Evolutionary conservation across 2,329 filamentous ascomycete genomes (phyloP).

Genomic region (Fusarium equiseti): DNA sequence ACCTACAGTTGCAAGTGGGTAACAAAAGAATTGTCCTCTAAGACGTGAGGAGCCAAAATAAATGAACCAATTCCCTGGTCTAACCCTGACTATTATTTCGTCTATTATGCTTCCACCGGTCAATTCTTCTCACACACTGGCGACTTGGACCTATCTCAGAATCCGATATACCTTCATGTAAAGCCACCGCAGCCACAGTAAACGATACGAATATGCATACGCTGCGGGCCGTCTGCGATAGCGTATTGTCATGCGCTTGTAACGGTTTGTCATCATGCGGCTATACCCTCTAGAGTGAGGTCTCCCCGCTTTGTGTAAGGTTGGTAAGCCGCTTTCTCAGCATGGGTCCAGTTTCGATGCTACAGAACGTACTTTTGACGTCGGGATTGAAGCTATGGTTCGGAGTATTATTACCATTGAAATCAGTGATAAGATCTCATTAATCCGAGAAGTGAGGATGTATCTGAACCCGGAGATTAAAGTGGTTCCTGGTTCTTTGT

Average conservation of each 20-base stretch:
- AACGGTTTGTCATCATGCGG: slow-evolving; percentile 34
- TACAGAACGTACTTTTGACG: neutral
- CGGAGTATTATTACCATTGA: neutral
- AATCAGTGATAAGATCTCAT: neutral
- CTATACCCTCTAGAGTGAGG: slow-evolving; percentile 4
- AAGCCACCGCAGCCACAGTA: slow-evolving; percentile 14
- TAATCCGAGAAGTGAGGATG: neutral
- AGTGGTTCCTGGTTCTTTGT: neutral
- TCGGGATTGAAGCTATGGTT: neutral
- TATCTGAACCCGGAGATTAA: neutral
- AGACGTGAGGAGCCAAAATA: too few species aligned
- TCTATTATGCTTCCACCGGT: accelerated
- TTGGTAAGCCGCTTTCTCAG: slow-evolving; percentile 34
- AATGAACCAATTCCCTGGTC: too few species aligned
- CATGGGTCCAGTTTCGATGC: neutral
- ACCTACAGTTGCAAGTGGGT: neutral
- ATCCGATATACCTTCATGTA: neutral
- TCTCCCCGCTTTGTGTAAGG: slow-evolving; percentile 6
- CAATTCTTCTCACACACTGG: neutral
- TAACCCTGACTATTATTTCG: neutral
- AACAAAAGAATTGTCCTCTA: neutral
- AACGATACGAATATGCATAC: slow-evolving; percentile 15
- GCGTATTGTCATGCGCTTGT: slow-evolving; percentile 21
- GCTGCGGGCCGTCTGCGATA: neutral
- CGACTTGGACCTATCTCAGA: too few species aligned